Conservation (phyloP, 306 rosid species). For the Adenanthera pavonina region DNA sequence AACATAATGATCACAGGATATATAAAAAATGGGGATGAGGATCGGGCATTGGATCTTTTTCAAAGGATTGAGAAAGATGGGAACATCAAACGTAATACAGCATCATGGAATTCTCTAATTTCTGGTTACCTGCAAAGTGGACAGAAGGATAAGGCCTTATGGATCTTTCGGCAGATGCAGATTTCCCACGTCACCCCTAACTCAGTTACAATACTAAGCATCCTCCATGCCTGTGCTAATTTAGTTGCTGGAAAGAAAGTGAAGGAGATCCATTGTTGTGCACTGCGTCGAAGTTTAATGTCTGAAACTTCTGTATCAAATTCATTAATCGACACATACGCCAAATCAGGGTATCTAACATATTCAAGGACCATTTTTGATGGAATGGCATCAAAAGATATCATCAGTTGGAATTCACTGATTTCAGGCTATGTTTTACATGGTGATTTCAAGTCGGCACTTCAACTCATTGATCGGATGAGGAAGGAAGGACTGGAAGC, state of each 20-base stretch:
- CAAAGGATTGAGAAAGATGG: slow-evolving; percentile 80
- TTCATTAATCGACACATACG: slow-evolving; percentile 76
- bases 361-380: slow-evolving; percentile 71
- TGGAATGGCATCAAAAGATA: slow-evolving; percentile 71
- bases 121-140: slow-evolving; percentile 80
- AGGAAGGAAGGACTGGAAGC: slow-evolving; percentile 63
- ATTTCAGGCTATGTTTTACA: slow-evolving; percentile 77
- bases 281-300: slow-evolving; percentile 65
- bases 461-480: slow-evolving; percentile 72
- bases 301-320: slow-evolving; percentile 69
- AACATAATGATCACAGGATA: slow-evolving; percentile 88
- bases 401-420: slow-evolving; percentile 85
- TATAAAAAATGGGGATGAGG: slow-evolving; percentile 81
- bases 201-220: slow-evolving; percentile 73
- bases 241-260: slow-evolving; percentile 67
- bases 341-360: slow-evolving; percentile 76
- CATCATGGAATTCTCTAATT: slow-evolving; percentile 90
- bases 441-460: slow-evolving; percentile 67
- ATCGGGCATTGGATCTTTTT: slow-evolving; percentile 80
- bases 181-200: slow-evolving; percentile 60
- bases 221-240: slow-evolving; percentile 79
- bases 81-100: slow-evolving; percentile 68
- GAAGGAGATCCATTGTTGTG: slow-evolving; percentile 83
- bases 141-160: slow-evolving; percentile 72
- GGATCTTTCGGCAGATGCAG: slow-evolving; percentile 85